phyloP scores from a whole-genome alignment of 306 rosid species.

The Astragalus membranaceus region DNA sequence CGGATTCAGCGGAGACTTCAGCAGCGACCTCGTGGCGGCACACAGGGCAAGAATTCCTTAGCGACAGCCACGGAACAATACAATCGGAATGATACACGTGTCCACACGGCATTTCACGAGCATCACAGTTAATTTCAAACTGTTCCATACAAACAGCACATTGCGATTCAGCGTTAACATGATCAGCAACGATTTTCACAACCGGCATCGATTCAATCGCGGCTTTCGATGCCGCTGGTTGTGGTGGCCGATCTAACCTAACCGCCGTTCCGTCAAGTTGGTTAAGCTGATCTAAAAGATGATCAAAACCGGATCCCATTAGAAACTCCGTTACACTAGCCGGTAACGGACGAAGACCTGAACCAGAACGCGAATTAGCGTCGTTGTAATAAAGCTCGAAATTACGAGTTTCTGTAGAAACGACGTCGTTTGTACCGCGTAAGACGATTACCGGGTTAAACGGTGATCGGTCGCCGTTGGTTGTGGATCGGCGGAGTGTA shows the following conservation, averaged over 20 bases:
- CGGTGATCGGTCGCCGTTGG: slow-evolving; percentile 49
- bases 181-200: slow-evolving; percentile 40
- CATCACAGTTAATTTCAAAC: slow-evolving; percentile 48
- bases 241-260: slow-evolving; percentile 39
- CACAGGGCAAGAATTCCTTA: slow-evolving; percentile 70
- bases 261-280: slow-evolving; percentile 46
- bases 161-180: slow-evolving; percentile 46
- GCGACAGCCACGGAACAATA: slow-evolving; percentile 64
- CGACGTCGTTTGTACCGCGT: slow-evolving; percentile 41
- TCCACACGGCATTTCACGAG: slow-evolving; percentile 73
- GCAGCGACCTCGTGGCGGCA: slow-evolving; percentile 58
- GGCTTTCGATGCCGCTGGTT: slow-evolving; percentile 45
- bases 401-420: slow-evolving; percentile 36
- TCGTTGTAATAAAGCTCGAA: slow-evolving; percentile 65
- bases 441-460: slow-evolving; percentile 62
- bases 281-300: slow-evolving; percentile 50
- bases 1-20: not conserved
- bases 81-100: slow-evolving; percentile 68
- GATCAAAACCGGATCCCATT: slow-evolving; percentile 69
- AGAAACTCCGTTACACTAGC: slow-evolving; percentile 47
- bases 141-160: slow-evolving; percentile 64
- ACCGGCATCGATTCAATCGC: slow-evolving; percentile 64
- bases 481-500: slow-evolving; percentile 31
- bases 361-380: slow-evolving; percentile 35
- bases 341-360: slow-evolving; percentile 57